These are phyloP conservation scores for Puccinia horiana DNA, from an alignment of 1,284 basidiomycete genomes.

Conservation along the genomic window DNA sequence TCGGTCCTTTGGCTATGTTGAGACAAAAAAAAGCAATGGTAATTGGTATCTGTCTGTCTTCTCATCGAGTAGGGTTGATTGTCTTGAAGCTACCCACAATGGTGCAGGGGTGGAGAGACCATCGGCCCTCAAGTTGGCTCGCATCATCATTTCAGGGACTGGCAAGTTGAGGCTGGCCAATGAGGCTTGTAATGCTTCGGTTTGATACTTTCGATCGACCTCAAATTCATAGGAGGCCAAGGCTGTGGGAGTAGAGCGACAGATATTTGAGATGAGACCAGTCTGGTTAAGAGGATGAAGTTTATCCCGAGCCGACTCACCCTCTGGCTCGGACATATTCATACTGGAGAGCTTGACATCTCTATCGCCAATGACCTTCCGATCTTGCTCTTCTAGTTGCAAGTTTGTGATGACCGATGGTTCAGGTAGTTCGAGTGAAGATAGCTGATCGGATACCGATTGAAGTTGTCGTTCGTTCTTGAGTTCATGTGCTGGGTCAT, in stretches of 20 bases:
- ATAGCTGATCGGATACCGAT: conserved; percentile 25
- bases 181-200: conserved; percentile 52
- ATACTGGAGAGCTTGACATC: conserved; percentile 46
- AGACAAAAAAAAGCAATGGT: not conserved
- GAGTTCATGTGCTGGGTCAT: conserved; percentile 19
- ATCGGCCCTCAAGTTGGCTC: conserved; percentile 55
- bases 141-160: conserved; percentile 54
- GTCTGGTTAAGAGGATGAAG: not conserved
- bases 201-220: conserved; percentile 49
- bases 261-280: not conserved
- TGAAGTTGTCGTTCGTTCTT: conserved; percentile 33
- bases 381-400: conserved; percentile 38
- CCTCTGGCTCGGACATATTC: conserved; percentile 47
- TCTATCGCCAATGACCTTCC: conserved; percentile 37
- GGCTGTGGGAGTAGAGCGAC: not conserved
- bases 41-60: too few species aligned
- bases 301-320: not conserved
- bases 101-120: conserved; percentile 55
- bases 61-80: not conserved
- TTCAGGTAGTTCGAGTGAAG: conserved; percentile 36
- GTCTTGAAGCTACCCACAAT: conserved; percentile 51
- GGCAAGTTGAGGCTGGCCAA: conserved; percentile 55
- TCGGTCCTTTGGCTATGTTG: conserved; percentile 29
- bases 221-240: conserved; percentile 33
- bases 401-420: conserved; percentile 40